These are phyloP conservation scores for Thalassiosira hispida DNA, from an alignment of 352 stramenopile genomes.

Conservation along the genomic window DNA sequence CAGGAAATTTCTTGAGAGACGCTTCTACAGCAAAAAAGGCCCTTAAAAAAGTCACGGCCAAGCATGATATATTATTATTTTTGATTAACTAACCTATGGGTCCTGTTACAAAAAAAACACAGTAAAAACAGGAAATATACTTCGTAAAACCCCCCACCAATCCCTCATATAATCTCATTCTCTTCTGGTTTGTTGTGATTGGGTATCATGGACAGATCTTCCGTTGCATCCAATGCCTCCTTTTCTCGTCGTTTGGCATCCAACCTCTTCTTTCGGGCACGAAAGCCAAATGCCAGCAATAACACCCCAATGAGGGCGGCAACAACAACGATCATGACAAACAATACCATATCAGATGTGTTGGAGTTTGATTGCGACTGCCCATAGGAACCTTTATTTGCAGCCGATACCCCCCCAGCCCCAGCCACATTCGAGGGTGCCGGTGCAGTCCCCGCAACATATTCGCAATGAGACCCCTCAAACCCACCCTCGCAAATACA, in stretches of 20 bases:
- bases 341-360: slow-evolving; percentile 13
- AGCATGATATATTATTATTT: too few species aligned
- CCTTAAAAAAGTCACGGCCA: too few species aligned
- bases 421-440: neutral
- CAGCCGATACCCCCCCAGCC: neutral
- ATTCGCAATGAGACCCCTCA: slow-evolving; percentile 49
- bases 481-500: slow-evolving; percentile 38
- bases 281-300: slow-evolving; percentile 21
- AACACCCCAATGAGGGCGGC: slow-evolving; percentile 29
- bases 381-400: slow-evolving; percentile 1
- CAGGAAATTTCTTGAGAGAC: too few species aligned
- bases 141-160: too few species aligned
- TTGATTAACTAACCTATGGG: too few species aligned
- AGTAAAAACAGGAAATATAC: too few species aligned
- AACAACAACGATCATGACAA: slow-evolving; percentile 18
- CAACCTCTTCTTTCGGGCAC: slow-evolving; percentile 16
- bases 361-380: neutral
- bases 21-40: too few species aligned
- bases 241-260: slow-evolving; percentile 22
- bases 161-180: slow-evolving; percentile 32
- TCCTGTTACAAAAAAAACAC: too few species aligned
- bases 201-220: slow-evolving; percentile 44
- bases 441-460: slow-evolving; percentile 23
- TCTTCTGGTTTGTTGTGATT: slow-evolving; percentile 22
- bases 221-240: slow-evolving; percentile 34